Percentiles rank a stretch among this genome's conserved stretches.
Conservation (phyloP, 2,329 filamentous ascomycete species). For the Fusarium foetens region DNA sequence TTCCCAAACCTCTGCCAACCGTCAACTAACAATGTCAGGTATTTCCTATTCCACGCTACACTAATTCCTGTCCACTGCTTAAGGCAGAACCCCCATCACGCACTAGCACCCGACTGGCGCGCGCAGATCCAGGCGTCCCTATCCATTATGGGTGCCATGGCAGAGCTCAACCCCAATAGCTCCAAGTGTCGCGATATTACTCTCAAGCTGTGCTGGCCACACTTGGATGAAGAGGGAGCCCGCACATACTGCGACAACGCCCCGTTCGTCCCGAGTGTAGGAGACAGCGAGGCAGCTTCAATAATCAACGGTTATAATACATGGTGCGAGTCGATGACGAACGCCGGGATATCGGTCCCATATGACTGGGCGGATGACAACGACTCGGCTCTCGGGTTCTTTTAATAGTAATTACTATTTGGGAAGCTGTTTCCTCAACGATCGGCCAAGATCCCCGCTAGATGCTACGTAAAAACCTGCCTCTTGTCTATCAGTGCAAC, state of each 20-base stretch:
- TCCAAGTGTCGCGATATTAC: conserved; percentile 36
- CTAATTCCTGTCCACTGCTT: conserved; percentile 29
- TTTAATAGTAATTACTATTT: background rate
- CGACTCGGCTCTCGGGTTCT: conserved; percentile 19
- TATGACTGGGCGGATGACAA: conserved; percentile 35
- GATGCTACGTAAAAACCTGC: background rate
- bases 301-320: conserved; percentile 33
- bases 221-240: conserved; percentile 18
- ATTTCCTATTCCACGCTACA: conserved; percentile 28
- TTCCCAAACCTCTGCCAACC: fast-evolving
- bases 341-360: conserved; percentile 9
- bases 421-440: background rate
- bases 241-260: conserved; percentile 15
- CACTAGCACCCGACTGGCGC: conserved; percentile 23
- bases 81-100: conserved; percentile 18
- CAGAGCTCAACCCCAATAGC: conserved; percentile 33
- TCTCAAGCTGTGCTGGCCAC: conserved; percentile 35
- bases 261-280: conserved; percentile 12
- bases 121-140: conserved; percentile 30
- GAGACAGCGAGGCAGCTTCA: conserved; percentile 30
- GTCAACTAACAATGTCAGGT: background rate
- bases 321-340: conserved; percentile 34
- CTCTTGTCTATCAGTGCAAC: background rate
- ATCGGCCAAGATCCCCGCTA: background rate
- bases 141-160: conserved; percentile 30